Conservation (phyloP, 768 basidiomycete genomes). For the Termitomyces sp. region DNA sequence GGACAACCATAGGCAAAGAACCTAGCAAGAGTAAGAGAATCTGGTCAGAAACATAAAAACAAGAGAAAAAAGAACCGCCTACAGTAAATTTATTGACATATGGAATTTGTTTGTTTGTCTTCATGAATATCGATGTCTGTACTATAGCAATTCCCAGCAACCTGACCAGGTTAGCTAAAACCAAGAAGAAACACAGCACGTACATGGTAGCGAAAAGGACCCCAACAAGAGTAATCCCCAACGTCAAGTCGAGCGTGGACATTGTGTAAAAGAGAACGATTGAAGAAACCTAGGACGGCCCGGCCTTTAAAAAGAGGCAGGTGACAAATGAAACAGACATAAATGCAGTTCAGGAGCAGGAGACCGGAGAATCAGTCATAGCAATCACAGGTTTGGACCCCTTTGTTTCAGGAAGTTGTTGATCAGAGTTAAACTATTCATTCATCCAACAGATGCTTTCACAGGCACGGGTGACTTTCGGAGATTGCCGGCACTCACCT, state of each 20-base stretch:
- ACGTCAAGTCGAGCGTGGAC: neutral
- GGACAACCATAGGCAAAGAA: neutral
- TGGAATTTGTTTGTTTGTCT: neutral
- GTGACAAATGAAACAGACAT: no score
- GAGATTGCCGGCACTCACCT: no score
- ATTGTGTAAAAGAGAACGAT: neutral
- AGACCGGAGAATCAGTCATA: no score
- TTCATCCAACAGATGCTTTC: no score
- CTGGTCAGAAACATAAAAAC: neutral
- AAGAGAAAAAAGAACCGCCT: neutral
- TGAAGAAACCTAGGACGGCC: no score
- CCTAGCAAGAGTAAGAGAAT: neutral
- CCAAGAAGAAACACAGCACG: neutral
- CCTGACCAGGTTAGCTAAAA: neutral
- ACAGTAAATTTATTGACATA: slow-evolving; percentile 1
- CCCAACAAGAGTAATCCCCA: neutral
- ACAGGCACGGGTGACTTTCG: no score
- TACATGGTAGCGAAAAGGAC: neutral
- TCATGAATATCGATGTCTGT: neutral
- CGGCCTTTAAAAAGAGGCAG: no score
- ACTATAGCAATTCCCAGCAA: slow-evolving; percentile 1
- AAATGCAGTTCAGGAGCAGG: no score
- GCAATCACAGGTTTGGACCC: no score
- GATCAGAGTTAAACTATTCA: no score
- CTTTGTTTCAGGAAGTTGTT: no score